Conservation (phyloP, 768 basidiomycete genomes). For the Rhodotorula sphaerocarpa region DNA sequence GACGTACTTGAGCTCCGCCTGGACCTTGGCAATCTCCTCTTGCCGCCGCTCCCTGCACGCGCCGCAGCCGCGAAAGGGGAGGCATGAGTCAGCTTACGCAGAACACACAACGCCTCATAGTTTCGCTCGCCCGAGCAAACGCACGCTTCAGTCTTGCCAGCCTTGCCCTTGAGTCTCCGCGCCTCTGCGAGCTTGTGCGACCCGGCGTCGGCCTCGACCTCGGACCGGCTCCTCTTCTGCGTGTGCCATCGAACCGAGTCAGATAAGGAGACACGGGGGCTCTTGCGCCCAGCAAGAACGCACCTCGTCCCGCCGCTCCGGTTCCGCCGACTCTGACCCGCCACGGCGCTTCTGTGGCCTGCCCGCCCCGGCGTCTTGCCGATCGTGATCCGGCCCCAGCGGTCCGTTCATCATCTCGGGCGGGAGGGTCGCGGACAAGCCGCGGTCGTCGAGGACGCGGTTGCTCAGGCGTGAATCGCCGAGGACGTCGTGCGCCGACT, state of each 20-base stretch:
- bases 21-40: constrained; percentile 38
- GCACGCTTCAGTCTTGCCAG: constrained; percentile 13
- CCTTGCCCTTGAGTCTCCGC: constrained; percentile 27
- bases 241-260: background rate
- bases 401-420: constrained; percentile 5
- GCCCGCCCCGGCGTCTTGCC: background rate
- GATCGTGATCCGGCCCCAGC: constrained; percentile 2
- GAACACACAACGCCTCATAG: too few species aligned
- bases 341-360: background rate
- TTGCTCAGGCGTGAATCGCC: constrained; percentile 32
- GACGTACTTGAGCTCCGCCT: constrained; percentile 30
- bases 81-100: too few species aligned
- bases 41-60: constrained; percentile 30
- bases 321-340: background rate
- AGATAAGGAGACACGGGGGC: background rate
- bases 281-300: background rate
- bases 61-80: background rate
- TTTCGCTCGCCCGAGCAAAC: too few species aligned
- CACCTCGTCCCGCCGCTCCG: constrained; percentile 1
- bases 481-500: constrained; percentile 36
- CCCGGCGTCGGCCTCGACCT: background rate
- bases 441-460: constrained; percentile 36
- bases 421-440: constrained; percentile 27
- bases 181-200: constrained; percentile 16
- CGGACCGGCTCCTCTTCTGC: constrained; percentile 12